Percentiles rank a stretch among this genome's conserved stretches.
These are phyloP conservation scores for Geotrichum candidum DNA, from an alignment of 1,139 yeast species.

Conservation along the genomic window DNA sequence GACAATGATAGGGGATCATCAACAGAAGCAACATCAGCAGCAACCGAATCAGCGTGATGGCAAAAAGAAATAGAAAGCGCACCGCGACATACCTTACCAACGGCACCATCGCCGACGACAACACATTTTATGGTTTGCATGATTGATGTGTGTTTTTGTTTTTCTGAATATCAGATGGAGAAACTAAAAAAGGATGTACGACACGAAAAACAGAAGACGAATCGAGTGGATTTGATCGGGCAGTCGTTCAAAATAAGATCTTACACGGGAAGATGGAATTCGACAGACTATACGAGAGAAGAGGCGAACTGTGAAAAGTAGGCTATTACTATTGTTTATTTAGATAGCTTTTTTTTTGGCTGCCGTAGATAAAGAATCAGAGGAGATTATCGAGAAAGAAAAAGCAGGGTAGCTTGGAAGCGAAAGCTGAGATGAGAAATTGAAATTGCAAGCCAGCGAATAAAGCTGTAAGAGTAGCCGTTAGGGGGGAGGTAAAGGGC, in stretches of 20 bases:
- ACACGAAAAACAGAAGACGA: background rate
- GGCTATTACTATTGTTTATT: background rate
- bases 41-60: background rate
- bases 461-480: background rate
- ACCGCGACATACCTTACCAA: slow-evolving; percentile 54
- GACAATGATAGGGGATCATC: background rate
- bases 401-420: background rate
- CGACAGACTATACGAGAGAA: too few species aligned
- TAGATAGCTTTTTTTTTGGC: background rate
- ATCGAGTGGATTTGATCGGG: background rate
- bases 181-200: background rate
- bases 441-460: background rate
- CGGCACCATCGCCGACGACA: slow-evolving; percentile 98
- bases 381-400: background rate
- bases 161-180: background rate
- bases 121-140: slow-evolving; percentile 94
- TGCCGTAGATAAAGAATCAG: background rate
- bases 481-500: background rate
- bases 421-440: background rate
- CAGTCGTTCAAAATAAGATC: background rate
- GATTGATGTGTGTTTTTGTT: slow-evolving; percentile 9
- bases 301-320: too few species aligned
- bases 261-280: too few species aligned
- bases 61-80: background rate
- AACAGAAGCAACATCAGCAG: background rate